Evolutionary conservation across 2,329 filamentous ascomycete species (phyloP).

Genomic region (Biscogniauxia mediterranea): DNA sequence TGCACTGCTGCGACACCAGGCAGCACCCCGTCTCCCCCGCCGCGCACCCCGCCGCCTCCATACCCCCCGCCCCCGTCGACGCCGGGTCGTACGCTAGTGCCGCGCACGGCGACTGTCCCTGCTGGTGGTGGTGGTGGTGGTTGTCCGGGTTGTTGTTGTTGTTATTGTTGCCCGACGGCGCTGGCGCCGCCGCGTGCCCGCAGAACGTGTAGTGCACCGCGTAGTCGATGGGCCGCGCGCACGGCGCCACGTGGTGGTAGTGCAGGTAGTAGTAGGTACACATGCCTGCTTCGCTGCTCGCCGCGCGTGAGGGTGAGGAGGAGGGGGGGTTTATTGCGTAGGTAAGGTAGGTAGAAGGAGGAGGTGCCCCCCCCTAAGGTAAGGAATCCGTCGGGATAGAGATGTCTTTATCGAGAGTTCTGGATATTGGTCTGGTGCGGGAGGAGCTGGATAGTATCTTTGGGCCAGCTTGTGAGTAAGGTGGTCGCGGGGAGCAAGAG

Average conservation of each 20-base stretch:
- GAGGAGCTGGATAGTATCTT: too few relatives aligned
- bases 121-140: conserved; percentile 4
- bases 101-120: conserved; percentile 28
- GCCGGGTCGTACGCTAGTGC: conserved; percentile 30
- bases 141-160: too few relatives aligned
- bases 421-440: too few relatives aligned
- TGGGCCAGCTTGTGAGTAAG: too few relatives aligned
- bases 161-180: too few relatives aligned
- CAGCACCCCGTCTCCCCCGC: conserved; percentile 44
- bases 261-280: conserved; percentile 51
- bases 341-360: too few relatives aligned
- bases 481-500: too few relatives aligned
- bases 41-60: conserved; percentile 40
- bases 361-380: too few relatives aligned
- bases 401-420: too few relatives aligned
- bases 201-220: conserved; percentile 46
- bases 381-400: too few relatives aligned
- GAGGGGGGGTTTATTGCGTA: too few relatives aligned
- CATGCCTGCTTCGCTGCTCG: conserved; percentile 37
- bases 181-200: conserved; percentile 31
- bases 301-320: too few relatives aligned
- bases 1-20: conserved; percentile 45
- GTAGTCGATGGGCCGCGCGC: conserved; percentile 40
- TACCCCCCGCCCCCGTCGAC: conserved; percentile 27
- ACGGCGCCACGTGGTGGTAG: conserved; percentile 48